Base-by-base conservation (phyloP, 768 basidiomycete genomes). In the Lactarius evosmus region DNA sequence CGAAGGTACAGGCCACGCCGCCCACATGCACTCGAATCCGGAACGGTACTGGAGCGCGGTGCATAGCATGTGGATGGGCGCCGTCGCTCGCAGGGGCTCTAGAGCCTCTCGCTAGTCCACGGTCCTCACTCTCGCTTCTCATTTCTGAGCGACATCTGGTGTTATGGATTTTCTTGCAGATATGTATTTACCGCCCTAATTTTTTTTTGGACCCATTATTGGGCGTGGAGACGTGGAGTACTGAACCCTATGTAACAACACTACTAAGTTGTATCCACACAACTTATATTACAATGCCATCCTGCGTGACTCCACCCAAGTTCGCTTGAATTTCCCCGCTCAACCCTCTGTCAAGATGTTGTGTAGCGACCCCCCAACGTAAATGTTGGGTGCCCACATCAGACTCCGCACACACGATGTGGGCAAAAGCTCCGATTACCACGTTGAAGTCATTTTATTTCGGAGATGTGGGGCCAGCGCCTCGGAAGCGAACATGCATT, bases 1-100 rank as follows among this genome's bases (percentile, higher is more conserved):
- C 38, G 56, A 63, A 14, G 56, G 65, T 3, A 63, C 61, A 1
- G 33, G 58, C 9, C 69, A 69, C 38, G 69, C 67, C 11, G 65
- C 63, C 12, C 69, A 69, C 38, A 67, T 67, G 55, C 60, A 60
- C 9, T 36, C 46, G 33, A 67, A 69, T 30, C 69, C 69, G 19
- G 52, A 58, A 41, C 56, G 69, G 41, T 69, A 69, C 49, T 69
- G 66, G 69, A 49, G 38, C 6, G 66, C 66, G 22, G 63, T 69
- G 46, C 53, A 59, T 44, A 46, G 38, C 3, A 58, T 66, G 51
- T 69, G 66, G 69, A 58, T 22, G 36, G 58, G 59, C n/a, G 61
- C 67, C 2, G 60, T 61, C n/a, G 34, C 25, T 8, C 52, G 30
- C 7, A 32, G 36, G 34, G 44, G 60, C n/a, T 17, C 7, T 25